Conservation (phyloP, 2,329 filamentous ascomycete species). For the Fusarium annulatum region DNA sequence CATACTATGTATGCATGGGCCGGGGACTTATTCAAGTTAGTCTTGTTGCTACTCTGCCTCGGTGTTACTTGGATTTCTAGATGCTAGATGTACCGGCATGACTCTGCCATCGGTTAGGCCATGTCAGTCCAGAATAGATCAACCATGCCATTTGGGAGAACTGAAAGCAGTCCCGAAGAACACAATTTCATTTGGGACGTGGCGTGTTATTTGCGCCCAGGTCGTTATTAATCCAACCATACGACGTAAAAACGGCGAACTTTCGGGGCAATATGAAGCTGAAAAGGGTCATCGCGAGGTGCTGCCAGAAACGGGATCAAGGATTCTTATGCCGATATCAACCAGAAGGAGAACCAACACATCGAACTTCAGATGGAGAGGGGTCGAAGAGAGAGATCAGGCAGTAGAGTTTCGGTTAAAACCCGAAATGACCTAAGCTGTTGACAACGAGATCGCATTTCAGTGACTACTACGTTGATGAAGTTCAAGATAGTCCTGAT, state of each 20-base stretch:
- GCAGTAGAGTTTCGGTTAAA: slow-evolving; percentile 17
- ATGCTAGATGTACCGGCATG: neutral
- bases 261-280: neutral
- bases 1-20: neutral
- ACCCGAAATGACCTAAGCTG: slow-evolving; percentile 9
- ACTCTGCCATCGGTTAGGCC: neutral
- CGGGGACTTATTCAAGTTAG: neutral
- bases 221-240: neutral
- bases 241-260: neutral
- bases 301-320: neutral
- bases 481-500: slow-evolving; percentile 20
- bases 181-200: neutral
- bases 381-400: neutral
- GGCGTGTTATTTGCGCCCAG: neutral
- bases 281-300: neutral
- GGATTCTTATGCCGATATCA: slow-evolving; percentile 1
- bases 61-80: slow-evolving; percentile 7
- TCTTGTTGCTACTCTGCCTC: slow-evolving; percentile 6
- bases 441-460: slow-evolving; percentile 20
- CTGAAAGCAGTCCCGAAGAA: neutral
- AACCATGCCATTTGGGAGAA: neutral
- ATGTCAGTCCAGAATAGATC: neutral
- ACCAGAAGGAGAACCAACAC: neutral
- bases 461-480: slow-evolving; percentile 15
- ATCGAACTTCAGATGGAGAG: slow-evolving; percentile 1